A percentile compares a stretch with the other conserved stretches of the same genome.
These are phyloP conservation scores for Exophiala sideris DNA, from an alignment of 2,329 filamentous ascomycete genomes.

Conservation along the genomic window DNA sequence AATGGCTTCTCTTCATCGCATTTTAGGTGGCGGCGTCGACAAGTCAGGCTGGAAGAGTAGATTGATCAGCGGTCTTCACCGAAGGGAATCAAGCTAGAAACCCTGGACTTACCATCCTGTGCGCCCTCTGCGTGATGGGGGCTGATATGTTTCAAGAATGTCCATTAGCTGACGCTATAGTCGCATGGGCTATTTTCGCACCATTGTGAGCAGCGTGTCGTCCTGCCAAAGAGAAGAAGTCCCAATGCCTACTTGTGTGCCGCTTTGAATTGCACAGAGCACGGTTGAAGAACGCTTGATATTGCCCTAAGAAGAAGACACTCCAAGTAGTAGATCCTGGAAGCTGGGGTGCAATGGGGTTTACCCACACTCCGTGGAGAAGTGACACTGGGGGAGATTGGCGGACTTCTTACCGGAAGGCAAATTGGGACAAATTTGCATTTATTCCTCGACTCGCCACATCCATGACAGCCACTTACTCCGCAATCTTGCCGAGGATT, in stretches of 20 bases:
- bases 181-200: neutral
- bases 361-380: too few relatives aligned
- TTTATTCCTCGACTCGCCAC: too few relatives aligned
- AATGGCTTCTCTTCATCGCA: slow-evolving; percentile 30
- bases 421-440: too few relatives aligned
- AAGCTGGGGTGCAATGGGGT: too few relatives aligned
- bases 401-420: too few relatives aligned
- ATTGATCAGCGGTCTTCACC: neutral
- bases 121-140: neutral
- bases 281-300: neutral
- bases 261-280: neutral
- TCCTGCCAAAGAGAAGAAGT: neutral
- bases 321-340: too few relatives aligned
- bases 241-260: neutral
- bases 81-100: neutral
- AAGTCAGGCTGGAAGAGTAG: slow-evolving; percentile 25
- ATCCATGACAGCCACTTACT: too few relatives aligned
- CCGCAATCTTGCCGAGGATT: too few relatives aligned
- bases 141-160: neutral
- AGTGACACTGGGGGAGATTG: too few relatives aligned
- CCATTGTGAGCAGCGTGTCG: neutral
- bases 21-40: slow-evolving; percentile 33
- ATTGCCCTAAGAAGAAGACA: neutral
- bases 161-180: neutral
- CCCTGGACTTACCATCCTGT: neutral